These are phyloP conservation scores for Mycena floridula DNA, from an alignment of 768 basidiomycete genomes.

Conservation along the genomic window DNA sequence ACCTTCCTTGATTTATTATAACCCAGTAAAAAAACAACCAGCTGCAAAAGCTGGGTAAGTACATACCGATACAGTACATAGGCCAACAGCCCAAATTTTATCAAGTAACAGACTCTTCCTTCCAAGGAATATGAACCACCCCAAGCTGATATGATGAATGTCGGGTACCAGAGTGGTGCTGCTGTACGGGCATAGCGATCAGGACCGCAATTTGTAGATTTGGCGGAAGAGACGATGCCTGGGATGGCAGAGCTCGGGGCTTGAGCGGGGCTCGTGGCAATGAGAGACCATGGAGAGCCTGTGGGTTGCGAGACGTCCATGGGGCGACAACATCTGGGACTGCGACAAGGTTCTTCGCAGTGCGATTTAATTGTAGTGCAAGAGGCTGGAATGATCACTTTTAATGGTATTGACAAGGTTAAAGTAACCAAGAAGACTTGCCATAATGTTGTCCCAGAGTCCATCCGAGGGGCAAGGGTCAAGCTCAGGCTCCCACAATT, in stretches of 20 bases:
- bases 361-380: neutral
- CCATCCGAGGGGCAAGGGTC: no score
- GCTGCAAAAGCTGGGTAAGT: no score
- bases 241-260: constrained; percentile 1
- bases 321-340: neutral
- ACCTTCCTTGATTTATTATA: no score
- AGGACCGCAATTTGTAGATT: constrained; percentile 40
- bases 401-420: neutral
- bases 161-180: constrained; percentile 7
- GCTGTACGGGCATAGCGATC: constrained; percentile 38
- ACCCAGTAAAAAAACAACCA: no score
- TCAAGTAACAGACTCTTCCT: neutral
- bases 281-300: constrained; percentile 7
- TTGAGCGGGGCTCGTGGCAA: constrained; percentile 5
- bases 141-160: constrained; percentile 45
- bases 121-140: constrained; percentile 30
- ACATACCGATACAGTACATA: no score
- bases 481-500: neutral
- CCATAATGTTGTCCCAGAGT: neutral
- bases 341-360: neutral
- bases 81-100: no score
- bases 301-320: constrained; percentile 2
- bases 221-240: constrained; percentile 19
- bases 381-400: neutral
- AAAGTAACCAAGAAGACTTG: neutral